Conservation (phyloP, 2,329 filamentous ascomycete species). For the Lizonia empirigonia region DNA sequence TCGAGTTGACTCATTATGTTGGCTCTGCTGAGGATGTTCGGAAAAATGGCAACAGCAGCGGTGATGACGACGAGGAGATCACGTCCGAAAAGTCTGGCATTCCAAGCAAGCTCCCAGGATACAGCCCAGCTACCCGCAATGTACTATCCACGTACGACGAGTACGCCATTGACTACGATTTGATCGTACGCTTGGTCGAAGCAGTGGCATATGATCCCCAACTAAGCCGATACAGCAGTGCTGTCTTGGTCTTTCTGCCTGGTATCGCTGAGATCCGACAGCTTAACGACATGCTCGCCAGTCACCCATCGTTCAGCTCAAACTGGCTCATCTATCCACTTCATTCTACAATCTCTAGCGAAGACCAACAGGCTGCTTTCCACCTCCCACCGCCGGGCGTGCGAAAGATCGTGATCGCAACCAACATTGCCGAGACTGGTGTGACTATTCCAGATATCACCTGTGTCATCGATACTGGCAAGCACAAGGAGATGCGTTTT, state of each 20-base stretch:
- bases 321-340: constrained; percentile 88
- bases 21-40: constrained; percentile 51
- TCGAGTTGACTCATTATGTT: constrained; percentile 81
- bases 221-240: constrained; percentile 78
- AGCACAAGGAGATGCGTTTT: constrained; percentile 96
- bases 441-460: constrained; percentile 98
- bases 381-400: constrained; percentile 78
- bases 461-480: constrained; percentile 94
- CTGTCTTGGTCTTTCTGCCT: constrained; percentile 91
- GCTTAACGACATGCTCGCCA: constrained; percentile 81
- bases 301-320: constrained; percentile 74
- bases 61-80: constrained; percentile 55
- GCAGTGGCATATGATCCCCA: constrained; percentile 73
- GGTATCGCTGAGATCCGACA: constrained; percentile 92
- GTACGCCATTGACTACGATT: constrained; percentile 86
- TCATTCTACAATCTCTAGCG: constrained; percentile 92
- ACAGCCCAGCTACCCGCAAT: constrained; percentile 76
- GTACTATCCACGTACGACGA: constrained; percentile 82
- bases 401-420: constrained; percentile 93
- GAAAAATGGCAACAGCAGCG: constrained; percentile 56
- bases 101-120: constrained; percentile 69
- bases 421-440: constrained; percentile 97
- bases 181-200: constrained; percentile 79
- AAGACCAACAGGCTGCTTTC: constrained; percentile 95
- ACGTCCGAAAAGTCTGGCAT: constrained; percentile 61